phyloP scores from a whole-genome alignment of 176 grass and related monocot species.

The Sorghum bicolor region DNA sequence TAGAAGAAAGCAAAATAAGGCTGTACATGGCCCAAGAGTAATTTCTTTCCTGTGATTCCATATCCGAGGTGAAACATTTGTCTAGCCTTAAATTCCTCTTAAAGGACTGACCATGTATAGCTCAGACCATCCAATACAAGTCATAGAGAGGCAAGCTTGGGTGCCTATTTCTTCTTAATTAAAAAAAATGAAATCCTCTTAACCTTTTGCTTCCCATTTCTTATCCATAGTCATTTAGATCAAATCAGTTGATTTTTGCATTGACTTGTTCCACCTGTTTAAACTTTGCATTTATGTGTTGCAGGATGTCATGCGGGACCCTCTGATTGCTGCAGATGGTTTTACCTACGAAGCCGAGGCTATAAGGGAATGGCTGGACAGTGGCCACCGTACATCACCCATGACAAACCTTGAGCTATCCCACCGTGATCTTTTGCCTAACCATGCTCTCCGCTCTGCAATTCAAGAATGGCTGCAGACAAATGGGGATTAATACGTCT shows the following conservation, averaged over 20 bases:
- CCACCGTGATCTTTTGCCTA: slow-evolving; percentile 50
- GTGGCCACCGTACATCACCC: slow-evolving; percentile 47
- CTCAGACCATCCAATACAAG: background rate
- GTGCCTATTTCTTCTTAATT: background rate
- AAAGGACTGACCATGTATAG: background rate
- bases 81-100: background rate
- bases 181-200: background rate
- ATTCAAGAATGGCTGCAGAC: slow-evolving; percentile 63
- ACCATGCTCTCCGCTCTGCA: slow-evolving; percentile 57
- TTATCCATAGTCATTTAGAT: slow-evolving; percentile 1
- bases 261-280: background rate
- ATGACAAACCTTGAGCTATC: slow-evolving; percentile 57
- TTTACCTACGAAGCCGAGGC: slow-evolving; percentile 71
- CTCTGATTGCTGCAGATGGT: slow-evolving; percentile 60
- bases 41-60: background rate
- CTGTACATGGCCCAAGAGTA: background rate
- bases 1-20: background rate
- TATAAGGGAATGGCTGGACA: slow-evolving; percentile 56
- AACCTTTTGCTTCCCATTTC: background rate
- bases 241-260: background rate
- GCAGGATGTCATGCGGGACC: slow-evolving; percentile 74
- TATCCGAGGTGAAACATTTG: background rate
- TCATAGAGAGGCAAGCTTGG: background rate
- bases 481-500: slow-evolving; percentile 27
- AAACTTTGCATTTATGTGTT: slow-evolving; percentile 6